Percentiles rank a stretch among this genome's conserved stretches.
Conservation (phyloP, 768 basidiomycete species). For the Leccinellum rugosiceps region DNA sequence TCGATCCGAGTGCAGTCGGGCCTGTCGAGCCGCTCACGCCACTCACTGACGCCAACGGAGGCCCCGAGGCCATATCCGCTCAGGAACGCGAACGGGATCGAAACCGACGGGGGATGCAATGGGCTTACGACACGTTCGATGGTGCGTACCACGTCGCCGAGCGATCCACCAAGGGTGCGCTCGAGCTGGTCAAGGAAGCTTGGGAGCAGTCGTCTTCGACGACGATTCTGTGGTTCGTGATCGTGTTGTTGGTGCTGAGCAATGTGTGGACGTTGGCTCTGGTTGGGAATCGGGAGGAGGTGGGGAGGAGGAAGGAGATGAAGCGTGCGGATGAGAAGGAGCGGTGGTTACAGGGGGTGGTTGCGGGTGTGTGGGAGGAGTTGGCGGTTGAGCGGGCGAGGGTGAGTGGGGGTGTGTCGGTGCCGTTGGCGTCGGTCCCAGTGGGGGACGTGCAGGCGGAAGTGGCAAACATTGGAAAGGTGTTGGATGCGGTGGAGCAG, state of each 20-base stretch:
- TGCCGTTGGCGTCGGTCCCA: constrained; percentile 18
- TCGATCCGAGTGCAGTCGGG: constrained; percentile 57
- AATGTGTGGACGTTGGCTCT: constrained; percentile 68
- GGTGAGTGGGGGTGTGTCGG: constrained; percentile 8
- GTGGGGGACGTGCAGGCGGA: constrained; percentile 44
- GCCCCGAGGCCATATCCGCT: constrained; percentile 6
- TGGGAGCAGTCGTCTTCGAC: constrained; percentile 76
- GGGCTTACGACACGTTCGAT: constrained; percentile 85
- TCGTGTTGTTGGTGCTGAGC: constrained; percentile 68
- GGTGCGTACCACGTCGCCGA: constrained; percentile 70
- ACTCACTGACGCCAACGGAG: constrained; percentile 11
- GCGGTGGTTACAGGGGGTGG: constrained; percentile 70
- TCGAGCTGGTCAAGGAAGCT: constrained; percentile 75
- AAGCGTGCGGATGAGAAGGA: constrained; percentile 64
- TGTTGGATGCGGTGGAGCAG: constrained; percentile 58
- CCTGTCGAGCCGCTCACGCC: constrained; percentile 39
- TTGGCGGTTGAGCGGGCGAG: constrained; percentile 44
- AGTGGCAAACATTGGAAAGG: constrained; percentile 42
- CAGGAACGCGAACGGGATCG: constrained; percentile 58
- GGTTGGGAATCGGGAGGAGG: constrained; percentile 48
- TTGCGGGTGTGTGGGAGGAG: constrained; percentile 73
- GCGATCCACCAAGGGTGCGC: constrained; percentile 64
- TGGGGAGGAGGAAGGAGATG: constrained; percentile 43
- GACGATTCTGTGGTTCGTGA: constrained; percentile 69
- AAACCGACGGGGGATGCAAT: constrained; percentile 72